phyloP scores from a whole-genome alignment of 306 rosid species.

The Clitoria ternatea region DNA sequence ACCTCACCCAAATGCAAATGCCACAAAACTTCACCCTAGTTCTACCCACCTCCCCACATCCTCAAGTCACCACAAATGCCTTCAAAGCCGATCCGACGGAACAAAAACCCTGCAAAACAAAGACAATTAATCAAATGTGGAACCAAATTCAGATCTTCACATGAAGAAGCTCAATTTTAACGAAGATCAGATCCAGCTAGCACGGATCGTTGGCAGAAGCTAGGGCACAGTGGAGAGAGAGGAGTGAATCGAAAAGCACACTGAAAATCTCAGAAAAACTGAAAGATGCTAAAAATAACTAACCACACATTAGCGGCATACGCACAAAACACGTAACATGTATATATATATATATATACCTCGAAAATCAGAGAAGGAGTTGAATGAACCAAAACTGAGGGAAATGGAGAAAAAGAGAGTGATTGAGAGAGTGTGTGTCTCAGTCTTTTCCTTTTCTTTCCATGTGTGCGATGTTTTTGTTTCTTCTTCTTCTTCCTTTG shows the following conservation, averaged over 20 bases:
- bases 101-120: slow-evolving; percentile 21
- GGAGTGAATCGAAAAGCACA: background rate
- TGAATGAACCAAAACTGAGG: background rate
- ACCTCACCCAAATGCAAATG: slow-evolving; percentile 45
- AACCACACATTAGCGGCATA: too few species aligned
- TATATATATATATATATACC: background rate
- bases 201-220: background rate
- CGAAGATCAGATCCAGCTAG: slow-evolving; percentile 54
- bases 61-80: slow-evolving; percentile 28
- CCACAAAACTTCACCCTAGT: slow-evolving; percentile 50
- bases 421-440: background rate
- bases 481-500: background rate
- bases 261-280: background rate
- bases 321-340: too few species aligned
- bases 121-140: slow-evolving; percentile 10
- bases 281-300: background rate
- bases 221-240: background rate
- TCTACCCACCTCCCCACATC: slow-evolving; percentile 22
- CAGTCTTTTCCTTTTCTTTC: slow-evolving; percentile 48
- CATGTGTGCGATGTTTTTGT: slow-evolving; percentile 27
- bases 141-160: slow-evolving; percentile 46
- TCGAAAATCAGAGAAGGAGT: slow-evolving; percentile 5
- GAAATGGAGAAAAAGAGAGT: background rate
- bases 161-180: background rate
- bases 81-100: slow-evolving; percentile 11